A percentile compares a stretch with the other conserved stretches of the same genome.
These are phyloP conservation scores for Lipomyces spencermartinsiae DNA, from an alignment of 805 yeast species.

Conservation along the genomic window DNA sequence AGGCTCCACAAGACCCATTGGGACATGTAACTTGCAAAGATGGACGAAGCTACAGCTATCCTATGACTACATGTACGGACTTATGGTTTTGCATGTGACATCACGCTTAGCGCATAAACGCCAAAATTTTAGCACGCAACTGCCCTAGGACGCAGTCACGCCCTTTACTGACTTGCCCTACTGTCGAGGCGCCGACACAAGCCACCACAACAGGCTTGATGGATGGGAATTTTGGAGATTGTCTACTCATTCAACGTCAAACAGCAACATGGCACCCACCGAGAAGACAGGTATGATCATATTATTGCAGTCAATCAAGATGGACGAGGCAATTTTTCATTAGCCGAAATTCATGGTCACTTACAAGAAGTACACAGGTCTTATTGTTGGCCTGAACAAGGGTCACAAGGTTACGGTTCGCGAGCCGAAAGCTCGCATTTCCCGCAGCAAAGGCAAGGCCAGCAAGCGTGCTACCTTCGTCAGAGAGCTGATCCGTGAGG, in stretches of 20 bases:
- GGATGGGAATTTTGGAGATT: background rate
- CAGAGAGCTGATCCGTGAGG: conserved; percentile 94
- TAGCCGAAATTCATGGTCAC: background rate
- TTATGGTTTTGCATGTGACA: background rate
- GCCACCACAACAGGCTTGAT: no score
- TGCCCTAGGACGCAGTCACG: background rate
- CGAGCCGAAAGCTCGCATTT: conserved; percentile 84
- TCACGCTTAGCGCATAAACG: background rate
- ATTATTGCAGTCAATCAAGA: background rate
- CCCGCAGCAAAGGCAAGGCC: conserved; percentile 95
- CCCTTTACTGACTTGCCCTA: background rate
- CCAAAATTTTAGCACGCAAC: background rate
- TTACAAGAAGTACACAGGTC: conserved; percentile 53
- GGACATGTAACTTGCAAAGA: background rate
- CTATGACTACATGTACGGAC: background rate
- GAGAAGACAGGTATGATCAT: conserved; percentile 37
- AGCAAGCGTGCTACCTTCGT: conserved; percentile 97
- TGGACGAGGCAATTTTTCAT: background rate
- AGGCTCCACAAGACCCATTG: background rate
- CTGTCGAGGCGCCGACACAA: background rate
- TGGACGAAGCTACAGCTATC: no score
- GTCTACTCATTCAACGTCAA: background rate
- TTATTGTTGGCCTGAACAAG: conserved; percentile 98
- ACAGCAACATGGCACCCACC: conserved; percentile 32
- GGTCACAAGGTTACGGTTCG: conserved; percentile 94